Evolutionary conservation across 2,329 filamentous ascomycete genomes (phyloP).

Genomic region (Botrytis medusae): DNA sequence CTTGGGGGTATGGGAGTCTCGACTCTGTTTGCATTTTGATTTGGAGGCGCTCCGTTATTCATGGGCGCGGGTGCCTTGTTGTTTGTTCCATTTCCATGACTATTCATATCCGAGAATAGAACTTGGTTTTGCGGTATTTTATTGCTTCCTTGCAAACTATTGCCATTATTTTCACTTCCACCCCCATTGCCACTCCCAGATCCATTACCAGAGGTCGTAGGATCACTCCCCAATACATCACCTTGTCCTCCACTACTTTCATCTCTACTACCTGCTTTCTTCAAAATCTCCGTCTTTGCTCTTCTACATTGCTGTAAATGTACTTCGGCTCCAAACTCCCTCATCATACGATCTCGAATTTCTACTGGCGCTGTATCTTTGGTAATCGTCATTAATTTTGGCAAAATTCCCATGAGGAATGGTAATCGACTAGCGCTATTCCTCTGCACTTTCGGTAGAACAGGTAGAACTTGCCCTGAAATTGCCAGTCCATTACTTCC

Average conservation of each 20-base stretch:
- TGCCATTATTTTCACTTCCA: conserved; percentile 30
- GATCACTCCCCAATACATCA: conserved; percentile 5
- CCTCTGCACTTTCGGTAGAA: conserved; percentile 39
- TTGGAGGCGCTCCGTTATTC: neutral
- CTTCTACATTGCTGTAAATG: conserved; percentile 40
- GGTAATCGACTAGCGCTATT: conserved; percentile 43
- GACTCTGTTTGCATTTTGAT: conserved; percentile 17
- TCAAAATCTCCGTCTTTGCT: conserved; percentile 40
- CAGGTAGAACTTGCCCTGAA: conserved; percentile 28
- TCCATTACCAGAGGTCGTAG: neutral
- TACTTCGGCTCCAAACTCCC: conserved; percentile 39
- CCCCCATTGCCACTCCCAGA: conserved; percentile 8
- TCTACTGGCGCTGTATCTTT: conserved; percentile 59
- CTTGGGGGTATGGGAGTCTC: neutral
- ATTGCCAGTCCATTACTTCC: conserved; percentile 33
- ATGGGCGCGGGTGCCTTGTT: neutral
- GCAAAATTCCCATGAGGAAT: conserved; percentile 61
- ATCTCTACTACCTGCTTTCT: conserved; percentile 29
- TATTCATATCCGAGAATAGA: conserved; percentile 25
- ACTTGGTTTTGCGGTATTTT: conserved; percentile 13
- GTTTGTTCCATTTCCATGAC: neutral
- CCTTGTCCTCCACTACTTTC: conserved; percentile 11
- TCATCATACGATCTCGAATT: conserved; percentile 56
- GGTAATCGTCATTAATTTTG: conserved; percentile 58
- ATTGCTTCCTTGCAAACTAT: neutral